Percentiles rank a stretch among this genome's conserved stretches.
These are phyloP conservation scores for Hypholoma fasciculare DNA, from an alignment of 768 basidiomycete species.

Conservation along the genomic window DNA sequence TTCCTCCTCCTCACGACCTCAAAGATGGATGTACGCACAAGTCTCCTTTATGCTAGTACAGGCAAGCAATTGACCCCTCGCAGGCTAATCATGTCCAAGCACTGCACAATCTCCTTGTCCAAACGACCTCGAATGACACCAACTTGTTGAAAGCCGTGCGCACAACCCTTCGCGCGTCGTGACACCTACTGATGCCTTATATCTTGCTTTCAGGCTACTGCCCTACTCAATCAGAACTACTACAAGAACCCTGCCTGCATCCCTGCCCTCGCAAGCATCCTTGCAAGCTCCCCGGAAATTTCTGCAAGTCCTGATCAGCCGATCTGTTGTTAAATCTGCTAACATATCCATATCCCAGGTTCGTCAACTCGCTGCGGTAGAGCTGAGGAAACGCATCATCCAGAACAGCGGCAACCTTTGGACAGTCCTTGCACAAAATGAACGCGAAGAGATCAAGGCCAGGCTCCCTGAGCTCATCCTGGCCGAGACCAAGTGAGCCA, in stretches of 20 bases:
- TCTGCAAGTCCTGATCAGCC: slow-evolving; percentile 54
- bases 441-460: slow-evolving; percentile 83
- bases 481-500: slow-evolving; percentile 70
- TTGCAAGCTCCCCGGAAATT: slow-evolving; percentile 81
- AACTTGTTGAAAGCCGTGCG: slow-evolving; percentile 85
- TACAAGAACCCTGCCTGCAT: slow-evolving; percentile 93
- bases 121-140: slow-evolving; percentile 88
- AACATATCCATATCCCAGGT: slow-evolving; percentile 50
- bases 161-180: slow-evolving; percentile 15
- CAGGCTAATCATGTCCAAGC: slow-evolving; percentile 76
- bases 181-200: slow-evolving; percentile 8
- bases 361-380: slow-evolving; percentile 95
- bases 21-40: slow-evolving; percentile 51
- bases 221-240: slow-evolving; percentile 87
- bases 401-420: slow-evolving; percentile 83
- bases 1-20: slow-evolving; percentile 25
- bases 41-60: slow-evolving; percentile 7
- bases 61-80: slow-evolving; percentile 23
- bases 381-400: slow-evolving; percentile 89
- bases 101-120: slow-evolving; percentile 82
- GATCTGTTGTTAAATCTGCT: slow-evolving; percentile 9
- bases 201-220: slow-evolving; percentile 68
- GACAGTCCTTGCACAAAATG: slow-evolving; percentile 63
- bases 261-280: slow-evolving; percentile 84
- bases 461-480: slow-evolving; percentile 80